Conservation (phyloP, 1,284 basidiomycete species). For the Athelia sp. region DNA sequence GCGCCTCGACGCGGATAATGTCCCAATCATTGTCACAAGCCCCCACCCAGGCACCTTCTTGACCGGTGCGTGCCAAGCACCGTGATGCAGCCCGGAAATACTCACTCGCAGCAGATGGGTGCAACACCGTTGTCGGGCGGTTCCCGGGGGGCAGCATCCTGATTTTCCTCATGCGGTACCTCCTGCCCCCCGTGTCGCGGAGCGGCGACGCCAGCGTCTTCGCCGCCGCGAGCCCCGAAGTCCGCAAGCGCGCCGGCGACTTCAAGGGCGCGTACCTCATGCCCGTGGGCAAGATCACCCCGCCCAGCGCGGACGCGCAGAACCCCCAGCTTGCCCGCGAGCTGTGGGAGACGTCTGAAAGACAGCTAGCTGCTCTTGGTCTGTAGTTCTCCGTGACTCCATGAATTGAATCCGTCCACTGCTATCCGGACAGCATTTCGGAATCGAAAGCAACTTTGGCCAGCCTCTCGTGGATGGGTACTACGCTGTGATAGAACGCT, state of each 20-base stretch:
- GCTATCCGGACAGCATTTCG: too few species aligned
- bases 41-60: constrained; percentile 26
- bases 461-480: too few species aligned
- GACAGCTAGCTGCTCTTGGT: background rate
- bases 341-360: too few species aligned
- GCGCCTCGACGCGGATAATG: constrained; percentile 20
- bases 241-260: background rate
- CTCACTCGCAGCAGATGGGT: background rate
- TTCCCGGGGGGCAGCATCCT: background rate
- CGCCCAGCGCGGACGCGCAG: background rate
- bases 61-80: background rate
- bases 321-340: too few species aligned
- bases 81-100: background rate
- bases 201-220: background rate
- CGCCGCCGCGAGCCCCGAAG: background rate
- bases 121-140: background rate
- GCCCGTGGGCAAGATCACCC: background rate
- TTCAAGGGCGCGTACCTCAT: background rate
- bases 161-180: background rate
- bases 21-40: constrained; percentile 22
- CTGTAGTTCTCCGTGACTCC: background rate
- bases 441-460: too few species aligned
- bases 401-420: background rate
- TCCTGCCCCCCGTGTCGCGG: too few species aligned
- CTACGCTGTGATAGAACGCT: too few species aligned